A percentile compares a stretch with the other conserved stretches of the same genome.
phyloP scores from a whole-genome alignment of 768 basidiomycete genomes.

The Tricholoma hemisulphureum region DNA sequence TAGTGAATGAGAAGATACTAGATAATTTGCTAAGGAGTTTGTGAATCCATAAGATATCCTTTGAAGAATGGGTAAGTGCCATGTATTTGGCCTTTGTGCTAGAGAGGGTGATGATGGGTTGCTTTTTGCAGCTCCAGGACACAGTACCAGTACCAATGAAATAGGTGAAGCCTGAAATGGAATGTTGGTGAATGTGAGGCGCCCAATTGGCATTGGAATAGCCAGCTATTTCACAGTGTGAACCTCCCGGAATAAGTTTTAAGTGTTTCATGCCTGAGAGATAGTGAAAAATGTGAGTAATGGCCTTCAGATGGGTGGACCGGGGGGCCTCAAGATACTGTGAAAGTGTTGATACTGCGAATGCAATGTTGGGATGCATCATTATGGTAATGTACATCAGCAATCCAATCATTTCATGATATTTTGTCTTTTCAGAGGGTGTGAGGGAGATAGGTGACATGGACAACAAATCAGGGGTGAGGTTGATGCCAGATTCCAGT shows the following conservation, averaged over 20 bases:
- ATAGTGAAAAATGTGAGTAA: not conserved
- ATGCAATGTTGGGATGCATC: too few species aligned
- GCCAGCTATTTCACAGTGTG: too few species aligned
- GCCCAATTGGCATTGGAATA: too few species aligned
- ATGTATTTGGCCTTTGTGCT: slow-evolving; percentile 18
- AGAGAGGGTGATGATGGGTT: too few species aligned
- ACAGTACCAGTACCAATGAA: not conserved
- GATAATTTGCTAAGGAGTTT: too few species aligned
- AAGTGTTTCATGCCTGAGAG: not conserved
- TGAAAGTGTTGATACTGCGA: too few species aligned
- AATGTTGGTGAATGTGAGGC: slow-evolving; percentile 1
- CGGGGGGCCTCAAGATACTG: not conserved
- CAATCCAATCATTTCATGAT: too few species aligned
- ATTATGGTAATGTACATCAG: too few species aligned
- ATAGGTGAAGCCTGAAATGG: slow-evolving; percentile 3
- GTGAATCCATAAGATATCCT: slow-evolving; percentile 6
- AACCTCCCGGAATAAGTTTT: not conserved
- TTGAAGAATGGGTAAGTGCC: slow-evolving; percentile 13
- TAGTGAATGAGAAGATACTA: too few species aligned
- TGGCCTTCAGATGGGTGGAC: too few species aligned
- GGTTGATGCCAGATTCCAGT: not conserved
- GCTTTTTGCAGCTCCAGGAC: slow-evolving; percentile 6
- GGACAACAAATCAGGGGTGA: not conserved
- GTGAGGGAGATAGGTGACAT: too few species aligned
- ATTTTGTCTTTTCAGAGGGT: too few species aligned